phyloP scores from a whole-genome alignment of 179 eudicot species.

The Silene coronaria region DNA sequence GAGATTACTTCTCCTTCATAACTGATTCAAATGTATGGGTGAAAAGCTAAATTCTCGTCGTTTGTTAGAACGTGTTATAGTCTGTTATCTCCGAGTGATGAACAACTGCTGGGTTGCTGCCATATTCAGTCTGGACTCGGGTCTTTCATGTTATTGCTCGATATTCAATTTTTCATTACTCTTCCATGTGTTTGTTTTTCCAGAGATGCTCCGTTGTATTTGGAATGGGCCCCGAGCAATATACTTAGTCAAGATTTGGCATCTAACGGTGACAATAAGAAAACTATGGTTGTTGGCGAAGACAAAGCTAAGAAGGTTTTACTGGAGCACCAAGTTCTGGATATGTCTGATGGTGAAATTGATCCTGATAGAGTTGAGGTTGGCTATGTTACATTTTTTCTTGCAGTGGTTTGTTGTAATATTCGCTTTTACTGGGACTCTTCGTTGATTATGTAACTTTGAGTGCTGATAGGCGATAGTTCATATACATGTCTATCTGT shows the following conservation, averaged over 20 bases:
- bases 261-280: constrained; percentile 26
- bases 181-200: constrained; percentile 1
- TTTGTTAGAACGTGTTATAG: not conserved
- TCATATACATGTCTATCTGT: not conserved
- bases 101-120: not conserved
- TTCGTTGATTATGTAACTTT: not conserved
- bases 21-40: not conserved
- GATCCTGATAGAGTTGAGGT: constrained; percentile 96
- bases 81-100: not conserved
- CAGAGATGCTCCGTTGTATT: constrained; percentile 82
- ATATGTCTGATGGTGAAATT: constrained; percentile 44
- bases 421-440: not conserved
- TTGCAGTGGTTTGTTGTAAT: not conserved
- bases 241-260: constrained; percentile 46
- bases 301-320: constrained; percentile 47
- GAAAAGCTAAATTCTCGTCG: not conserved
- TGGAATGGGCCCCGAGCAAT: constrained; percentile 91
- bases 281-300: constrained; percentile 40
- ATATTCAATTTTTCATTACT: not conserved
- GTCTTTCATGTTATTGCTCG: not conserved
- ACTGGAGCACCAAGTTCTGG: constrained; percentile 56
- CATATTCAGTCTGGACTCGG: not conserved
- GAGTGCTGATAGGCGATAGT: not conserved
- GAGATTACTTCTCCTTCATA: not conserved
- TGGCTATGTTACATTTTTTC: constrained; percentile 7